These are phyloP conservation scores for Ailanthus altissimus DNA, from an alignment of 345 rosid species.

Conservation along the genomic window DNA sequence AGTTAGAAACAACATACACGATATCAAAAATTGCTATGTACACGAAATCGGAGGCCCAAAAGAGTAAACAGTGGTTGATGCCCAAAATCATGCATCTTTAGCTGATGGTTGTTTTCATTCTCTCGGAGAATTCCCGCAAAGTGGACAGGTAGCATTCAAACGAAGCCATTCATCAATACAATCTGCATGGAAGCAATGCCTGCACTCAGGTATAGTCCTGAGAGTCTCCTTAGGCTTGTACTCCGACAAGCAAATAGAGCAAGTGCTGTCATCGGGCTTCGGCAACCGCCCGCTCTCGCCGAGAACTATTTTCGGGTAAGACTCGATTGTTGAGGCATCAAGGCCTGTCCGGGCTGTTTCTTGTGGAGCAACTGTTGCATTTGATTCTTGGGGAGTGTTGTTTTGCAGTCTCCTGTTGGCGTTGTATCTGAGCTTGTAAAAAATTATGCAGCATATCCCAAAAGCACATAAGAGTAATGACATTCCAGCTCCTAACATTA, in stretches of 20 bases:
- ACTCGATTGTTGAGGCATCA: conserved; percentile 51
- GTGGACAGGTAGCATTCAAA: conserved; percentile 60
- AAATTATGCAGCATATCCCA: no score
- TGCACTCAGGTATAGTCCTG: conserved; percentile 52
- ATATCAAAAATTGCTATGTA: no score
- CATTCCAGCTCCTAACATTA: no score
- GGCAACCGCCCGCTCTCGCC: conserved; percentile 51
- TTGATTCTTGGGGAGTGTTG: no score
- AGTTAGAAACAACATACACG: no score
- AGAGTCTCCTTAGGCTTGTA: conserved; percentile 43
- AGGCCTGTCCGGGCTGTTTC: conserved; percentile 33
- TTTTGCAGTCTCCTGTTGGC: no score
- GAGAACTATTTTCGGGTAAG: conserved; percentile 52
- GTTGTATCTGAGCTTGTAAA: no score
- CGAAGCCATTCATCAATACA: conserved; percentile 78
- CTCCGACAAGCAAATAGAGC: conserved; percentile 47
- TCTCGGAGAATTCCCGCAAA: conserved; percentile 65
- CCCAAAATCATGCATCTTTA: not conserved
- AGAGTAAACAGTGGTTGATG: no score
- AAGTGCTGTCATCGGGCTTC: conserved; percentile 38
- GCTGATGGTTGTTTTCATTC: conserved; percentile 20
- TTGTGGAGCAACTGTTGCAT: no score
- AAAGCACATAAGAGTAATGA: no score
- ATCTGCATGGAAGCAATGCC: conserved; percentile 67
- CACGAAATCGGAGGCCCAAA: no score